These are phyloP conservation scores for Boletus pseudo-olivaceus DNA, from an alignment of 768 basidiomycete genomes.

Conservation along the genomic window DNA sequence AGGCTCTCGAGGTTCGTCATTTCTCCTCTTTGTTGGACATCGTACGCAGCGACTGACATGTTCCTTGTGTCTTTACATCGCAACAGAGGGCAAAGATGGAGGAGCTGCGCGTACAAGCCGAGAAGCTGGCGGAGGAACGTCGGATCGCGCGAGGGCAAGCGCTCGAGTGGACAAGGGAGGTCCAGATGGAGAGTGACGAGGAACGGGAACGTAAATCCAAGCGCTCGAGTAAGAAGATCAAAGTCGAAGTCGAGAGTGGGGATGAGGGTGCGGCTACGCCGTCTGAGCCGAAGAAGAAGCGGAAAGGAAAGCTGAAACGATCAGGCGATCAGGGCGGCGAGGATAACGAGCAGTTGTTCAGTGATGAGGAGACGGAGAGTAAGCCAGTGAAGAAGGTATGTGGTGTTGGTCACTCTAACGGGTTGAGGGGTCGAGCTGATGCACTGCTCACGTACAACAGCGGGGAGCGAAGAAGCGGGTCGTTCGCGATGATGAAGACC, in stretches of 20 bases:
- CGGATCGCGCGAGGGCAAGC: slow-evolving; percentile 74
- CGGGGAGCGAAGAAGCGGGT: slow-evolving; percentile 66
- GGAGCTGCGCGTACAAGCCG: slow-evolving; percentile 63
- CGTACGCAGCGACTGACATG: neutral
- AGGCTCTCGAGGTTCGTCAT: slow-evolving; percentile 59
- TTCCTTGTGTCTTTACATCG: neutral
- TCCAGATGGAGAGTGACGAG: slow-evolving; percentile 68
- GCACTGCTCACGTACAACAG: slow-evolving; percentile 20
- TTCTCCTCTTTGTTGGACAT: neutral
- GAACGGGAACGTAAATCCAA: slow-evolving; percentile 67
- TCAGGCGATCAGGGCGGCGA: slow-evolving; percentile 49
- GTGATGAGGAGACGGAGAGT: slow-evolving; percentile 58
- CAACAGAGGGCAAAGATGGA: slow-evolving; percentile 58
- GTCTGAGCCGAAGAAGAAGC: slow-evolving; percentile 69
- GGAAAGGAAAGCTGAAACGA: slow-evolving; percentile 72
- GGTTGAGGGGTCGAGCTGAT: neutral
- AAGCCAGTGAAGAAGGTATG: slow-evolving; percentile 69
- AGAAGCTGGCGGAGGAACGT: slow-evolving; percentile 77
- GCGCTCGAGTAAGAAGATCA: slow-evolving; percentile 52
- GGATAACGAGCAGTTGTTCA: slow-evolving; percentile 59
- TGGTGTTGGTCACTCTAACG: neutral
- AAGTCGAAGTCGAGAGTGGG: slow-evolving; percentile 51
- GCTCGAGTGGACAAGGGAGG: slow-evolving; percentile 69
- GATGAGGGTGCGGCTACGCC: slow-evolving; percentile 35
- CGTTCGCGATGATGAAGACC: slow-evolving; percentile 75